phyloP scores from a whole-genome alignment of 2,329 filamentous ascomycete genomes.

The Arthrobotrys conoides region DNA sequence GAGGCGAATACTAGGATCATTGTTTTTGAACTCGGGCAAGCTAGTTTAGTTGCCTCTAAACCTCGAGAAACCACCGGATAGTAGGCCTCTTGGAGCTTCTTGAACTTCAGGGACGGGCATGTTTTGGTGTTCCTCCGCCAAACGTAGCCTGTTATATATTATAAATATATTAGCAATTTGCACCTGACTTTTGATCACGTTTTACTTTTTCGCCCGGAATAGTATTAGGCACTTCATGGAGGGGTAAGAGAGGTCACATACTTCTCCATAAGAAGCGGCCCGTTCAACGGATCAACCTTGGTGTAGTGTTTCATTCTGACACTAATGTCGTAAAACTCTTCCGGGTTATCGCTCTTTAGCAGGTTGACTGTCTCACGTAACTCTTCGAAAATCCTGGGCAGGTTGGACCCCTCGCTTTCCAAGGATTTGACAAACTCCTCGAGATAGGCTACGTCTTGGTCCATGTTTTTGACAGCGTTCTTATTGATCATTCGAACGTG shows the following conservation, averaged over 20 bases:
- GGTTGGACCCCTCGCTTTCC: constrained; percentile 75
- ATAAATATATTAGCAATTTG: constrained; percentile 40
- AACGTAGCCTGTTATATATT: constrained; percentile 45
- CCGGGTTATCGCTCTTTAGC: constrained; percentile 86
- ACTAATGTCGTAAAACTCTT: constrained; percentile 95
- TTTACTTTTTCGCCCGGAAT: constrained; percentile 15
- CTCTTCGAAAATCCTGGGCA: constrained; percentile 91
- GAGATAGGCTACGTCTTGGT: constrained; percentile 86
- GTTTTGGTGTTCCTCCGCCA: constrained; percentile 46
- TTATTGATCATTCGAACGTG: constrained; percentile 89
- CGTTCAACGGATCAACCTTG: constrained; percentile 90
- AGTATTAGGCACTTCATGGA: constrained; percentile 14
- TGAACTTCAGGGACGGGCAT: constrained; percentile 42
- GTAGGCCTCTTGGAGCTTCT: constrained; percentile 40
- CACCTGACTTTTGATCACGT: constrained; percentile 47
- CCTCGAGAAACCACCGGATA: constrained; percentile 53
- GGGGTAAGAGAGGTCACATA: constrained; percentile 67
- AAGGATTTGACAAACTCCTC: constrained; percentile 88
- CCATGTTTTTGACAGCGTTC: constrained; percentile 83
- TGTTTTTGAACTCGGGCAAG: constrained; percentile 4
- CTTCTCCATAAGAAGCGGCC: constrained; percentile 92
- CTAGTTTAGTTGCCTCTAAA: constrained; percentile 43
- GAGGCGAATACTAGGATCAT: constrained; percentile 44
- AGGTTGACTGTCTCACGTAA: constrained; percentile 91
- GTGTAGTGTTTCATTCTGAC: constrained; percentile 93